Base-by-base conservation (phyloP, 495 filamentous ascomycete species). In the Cercophora sp. region DNA sequence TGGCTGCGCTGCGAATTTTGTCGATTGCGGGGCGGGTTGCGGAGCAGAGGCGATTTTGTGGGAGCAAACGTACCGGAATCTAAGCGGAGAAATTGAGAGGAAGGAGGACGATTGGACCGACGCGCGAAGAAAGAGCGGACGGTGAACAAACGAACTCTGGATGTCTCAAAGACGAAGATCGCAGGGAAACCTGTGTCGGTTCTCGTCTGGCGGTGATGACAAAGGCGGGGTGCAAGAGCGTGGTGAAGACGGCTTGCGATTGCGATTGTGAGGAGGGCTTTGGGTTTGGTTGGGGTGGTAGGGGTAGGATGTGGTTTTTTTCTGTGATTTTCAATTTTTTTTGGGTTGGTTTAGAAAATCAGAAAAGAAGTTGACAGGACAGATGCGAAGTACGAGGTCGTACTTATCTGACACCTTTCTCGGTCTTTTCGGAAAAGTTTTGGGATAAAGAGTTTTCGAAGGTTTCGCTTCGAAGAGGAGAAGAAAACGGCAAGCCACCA, bases 251-350 rank as follows among this genome's bases (percentile, higher is more conserved):
- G 27, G 53, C 26, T 19, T 40, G 55, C 52, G 51, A 53, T 58
- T 62, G 47, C 39, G 52, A 42, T 60, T 57, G 60, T 64, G 53
- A 35, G 23, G 45, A 57, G 48, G 57, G 54, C 52, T 55, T 64
- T 64, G 40, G 58, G 16, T 16, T 23, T 18, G 46, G 20, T 10
- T 19, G 32, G 29, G 27, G 22, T n/a, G 39, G n/a, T n/a, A n/a
- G 41, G 19, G 39, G 54, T 50, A 48, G 55, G 57, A 72, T 66
- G 59, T 57, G 67, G 61, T 60, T 70, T 76, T 76, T 75, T 71
- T 67, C 58, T 44, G 55, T 53, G 56, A 56, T 76, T 76, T 76
- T 68, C 57, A 71, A 70, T 43, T 73, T 76, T 76, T 76, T 76
- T 76, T 74, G 58, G 51, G 52, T 57, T 52, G 35, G 65, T 74